Percentiles rank a stretch among this genome's conserved stretches.
phyloP scores from a whole-genome alignment of 148 eudicot genomes.

The Fallopia convolvulus region DNA sequence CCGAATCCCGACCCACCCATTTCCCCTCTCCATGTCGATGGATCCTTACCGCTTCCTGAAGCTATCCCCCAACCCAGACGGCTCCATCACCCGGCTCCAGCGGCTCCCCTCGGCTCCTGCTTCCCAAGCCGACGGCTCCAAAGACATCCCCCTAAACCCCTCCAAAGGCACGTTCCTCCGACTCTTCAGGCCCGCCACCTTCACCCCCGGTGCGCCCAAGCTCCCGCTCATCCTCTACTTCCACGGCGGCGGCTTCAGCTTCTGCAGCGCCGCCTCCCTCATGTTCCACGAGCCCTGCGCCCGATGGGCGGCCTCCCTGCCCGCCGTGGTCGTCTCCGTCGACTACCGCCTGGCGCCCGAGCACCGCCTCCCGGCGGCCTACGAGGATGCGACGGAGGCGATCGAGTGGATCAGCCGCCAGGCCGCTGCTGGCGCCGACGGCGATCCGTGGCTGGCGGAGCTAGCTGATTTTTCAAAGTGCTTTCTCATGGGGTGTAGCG shows the following conservation, averaged over 20 bases:
- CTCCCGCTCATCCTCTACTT: slow-evolving; percentile 55
- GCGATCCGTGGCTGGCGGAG: slow-evolving; percentile 66
- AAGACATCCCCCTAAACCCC: slow-evolving; percentile 51
- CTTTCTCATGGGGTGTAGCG: slow-evolving; percentile 62
- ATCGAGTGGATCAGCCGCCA: slow-evolving; percentile 47
- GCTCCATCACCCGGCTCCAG: slow-evolving; percentile 39
- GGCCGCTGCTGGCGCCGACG: slow-evolving; percentile 24
- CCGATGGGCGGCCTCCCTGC: slow-evolving; percentile 22
- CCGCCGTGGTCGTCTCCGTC: slow-evolving; percentile 51
- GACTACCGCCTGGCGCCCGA: slow-evolving; percentile 78
- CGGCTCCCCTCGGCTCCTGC: neutral
- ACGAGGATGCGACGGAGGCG: slow-evolving; percentile 70
- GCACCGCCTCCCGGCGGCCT: slow-evolving; percentile 70
- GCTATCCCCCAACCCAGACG: slow-evolving; percentile 54
- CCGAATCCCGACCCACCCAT: neutral
- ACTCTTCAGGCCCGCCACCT: slow-evolving; percentile 36
- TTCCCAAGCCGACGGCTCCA: slow-evolving; percentile 34
- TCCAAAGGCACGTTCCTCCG: slow-evolving; percentile 49
- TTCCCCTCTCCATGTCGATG: neutral
- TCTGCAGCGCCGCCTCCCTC: slow-evolving; percentile 34
- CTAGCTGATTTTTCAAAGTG: slow-evolving; percentile 49
- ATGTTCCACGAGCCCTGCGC: slow-evolving; percentile 42
- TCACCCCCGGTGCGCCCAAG: slow-evolving; percentile 17
- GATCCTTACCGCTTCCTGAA: slow-evolving; percentile 55
- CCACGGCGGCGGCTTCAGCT: slow-evolving; percentile 69